Conservation (phyloP, 2,329 filamentous ascomycete genomes). For the Curvularia spicifera region DNA sequence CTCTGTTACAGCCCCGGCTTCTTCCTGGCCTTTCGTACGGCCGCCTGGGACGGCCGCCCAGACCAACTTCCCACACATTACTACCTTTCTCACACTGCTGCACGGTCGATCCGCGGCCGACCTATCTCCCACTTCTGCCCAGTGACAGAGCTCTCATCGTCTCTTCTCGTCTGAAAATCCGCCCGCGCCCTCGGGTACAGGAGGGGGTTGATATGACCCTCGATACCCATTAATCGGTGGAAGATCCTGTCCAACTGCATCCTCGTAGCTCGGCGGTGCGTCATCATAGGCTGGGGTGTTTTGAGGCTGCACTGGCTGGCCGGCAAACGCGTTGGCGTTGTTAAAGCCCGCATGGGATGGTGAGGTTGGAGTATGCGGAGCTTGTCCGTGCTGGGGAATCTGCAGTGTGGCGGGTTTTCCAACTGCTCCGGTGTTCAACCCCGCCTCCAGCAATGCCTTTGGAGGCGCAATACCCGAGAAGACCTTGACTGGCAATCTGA, state of each 20-base stretch:
- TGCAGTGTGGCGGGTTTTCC: conserved; percentile 21
- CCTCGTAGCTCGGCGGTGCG: conserved; percentile 93
- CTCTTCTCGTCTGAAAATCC: conserved; percentile 49
- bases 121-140: background rate
- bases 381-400: conserved; percentile 25
- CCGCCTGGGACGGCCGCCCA: background rate
- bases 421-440: conserved; percentile 47
- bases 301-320: conserved; percentile 27
- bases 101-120: conserved; percentile 1
- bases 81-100: background rate
- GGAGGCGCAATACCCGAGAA: conserved; percentile 90
- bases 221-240: conserved; percentile 75
- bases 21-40: conserved; percentile 7
- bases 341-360: conserved; percentile 30
- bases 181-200: conserved; percentile 46
- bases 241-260: conserved; percentile 81
- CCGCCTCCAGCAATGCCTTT: conserved; percentile 72
- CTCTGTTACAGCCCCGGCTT: conserved; percentile 10
- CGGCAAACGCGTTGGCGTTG: conserved; percentile 27
- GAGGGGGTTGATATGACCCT: conserved; percentile 64
- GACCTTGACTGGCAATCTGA: conserved; percentile 79
- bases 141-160: conserved; percentile 23
- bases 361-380: conserved; percentile 34
- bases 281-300: conserved; percentile 65
- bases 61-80: too few species aligned